phyloP scores from a whole-genome alignment of 306 rosid genomes.

The Castanea mollissima region DNA sequence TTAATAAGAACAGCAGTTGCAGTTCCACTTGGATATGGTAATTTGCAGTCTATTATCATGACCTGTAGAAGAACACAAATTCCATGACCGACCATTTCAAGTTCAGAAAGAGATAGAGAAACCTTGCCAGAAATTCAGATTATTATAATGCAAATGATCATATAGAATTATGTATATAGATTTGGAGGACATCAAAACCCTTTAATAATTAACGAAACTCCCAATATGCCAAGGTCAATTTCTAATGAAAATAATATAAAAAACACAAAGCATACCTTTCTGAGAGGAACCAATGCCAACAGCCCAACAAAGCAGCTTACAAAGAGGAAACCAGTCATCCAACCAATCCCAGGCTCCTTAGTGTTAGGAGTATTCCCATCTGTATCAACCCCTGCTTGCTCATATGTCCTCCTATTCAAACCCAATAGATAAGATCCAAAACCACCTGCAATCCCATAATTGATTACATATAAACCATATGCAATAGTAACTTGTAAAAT shows the following conservation, averaged over 20 bases:
- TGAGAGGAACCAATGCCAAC: conserved; percentile 85
- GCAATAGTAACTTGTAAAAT: neutral
- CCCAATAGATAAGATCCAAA: conserved; percentile 96
- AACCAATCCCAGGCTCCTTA: conserved; percentile 85
- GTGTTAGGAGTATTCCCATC: conserved; percentile 77
- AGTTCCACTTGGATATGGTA: conserved; percentile 94
- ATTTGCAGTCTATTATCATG: conserved; percentile 90
- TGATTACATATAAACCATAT: conserved; percentile 1
- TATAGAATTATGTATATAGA: neutral
- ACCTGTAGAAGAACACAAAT: conserved; percentile 54
- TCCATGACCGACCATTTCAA: conserved; percentile 19
- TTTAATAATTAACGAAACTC: neutral
- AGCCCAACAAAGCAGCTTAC: conserved; percentile 92
- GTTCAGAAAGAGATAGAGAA: neutral
- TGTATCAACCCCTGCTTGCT: conserved; percentile 81
- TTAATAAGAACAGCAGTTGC: conserved; percentile 98
- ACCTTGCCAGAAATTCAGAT: neutral
- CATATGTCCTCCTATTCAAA: conserved; percentile 69
- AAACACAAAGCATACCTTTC: conserved; percentile 60
- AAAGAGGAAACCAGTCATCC: conserved; percentile 94
- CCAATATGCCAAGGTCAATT: neutral
- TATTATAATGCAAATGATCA: neutral
- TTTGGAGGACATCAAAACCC: neutral
- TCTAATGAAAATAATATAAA: neutral
- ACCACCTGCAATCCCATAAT: conserved; percentile 63